Conservation (phyloP, 257 asterid genomes). For the Nicotiana obtusifolia region DNA sequence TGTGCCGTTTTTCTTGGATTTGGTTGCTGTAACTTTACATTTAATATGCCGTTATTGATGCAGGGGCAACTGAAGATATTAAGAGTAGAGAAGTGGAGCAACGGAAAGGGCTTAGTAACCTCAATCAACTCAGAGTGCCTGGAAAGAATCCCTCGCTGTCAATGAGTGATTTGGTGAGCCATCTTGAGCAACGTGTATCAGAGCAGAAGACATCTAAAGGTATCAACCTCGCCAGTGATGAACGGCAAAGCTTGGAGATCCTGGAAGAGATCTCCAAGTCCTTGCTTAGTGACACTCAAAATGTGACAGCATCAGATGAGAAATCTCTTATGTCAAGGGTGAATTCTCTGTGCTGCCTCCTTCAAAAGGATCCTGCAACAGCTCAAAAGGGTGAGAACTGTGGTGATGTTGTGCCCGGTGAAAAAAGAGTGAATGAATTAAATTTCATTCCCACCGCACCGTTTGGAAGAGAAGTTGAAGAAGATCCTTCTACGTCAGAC, state of each 20-base stretch:
- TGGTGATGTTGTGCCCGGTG: constrained; percentile 18
- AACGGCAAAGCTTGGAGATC: constrained; percentile 60
- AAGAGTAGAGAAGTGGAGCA: constrained; percentile 46
- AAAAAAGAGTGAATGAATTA: constrained; percentile 23
- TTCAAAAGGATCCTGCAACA: constrained; percentile 65
- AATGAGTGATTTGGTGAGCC: constrained; percentile 79
- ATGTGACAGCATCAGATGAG: constrained; percentile 57
- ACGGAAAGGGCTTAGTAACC: constrained; percentile 53
- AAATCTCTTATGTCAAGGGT: constrained; percentile 81
- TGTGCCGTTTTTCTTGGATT: neutral
- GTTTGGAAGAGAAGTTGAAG: constrained; percentile 11
- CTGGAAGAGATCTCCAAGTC: constrained; percentile 61
- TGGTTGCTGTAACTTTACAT: neutral
- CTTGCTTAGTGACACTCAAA: constrained; percentile 61
- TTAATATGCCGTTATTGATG: constrained; percentile 34
- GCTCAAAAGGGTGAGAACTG: constrained; percentile 28
- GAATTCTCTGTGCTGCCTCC: constrained; percentile 89
- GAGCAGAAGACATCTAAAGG: constrained; percentile 52
- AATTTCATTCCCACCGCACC: neutral
- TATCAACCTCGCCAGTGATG: constrained; percentile 59
- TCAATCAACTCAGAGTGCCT: constrained; percentile 78
- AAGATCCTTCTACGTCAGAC: constrained; percentile 1
- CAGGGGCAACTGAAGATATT: constrained; percentile 37
- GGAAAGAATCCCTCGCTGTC: constrained; percentile 75
- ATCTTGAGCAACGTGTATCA: constrained; percentile 69